Base-by-base conservation (phyloP, 192 early-diverging fungal genomes). In the Backusella parvicylindrica region DNA sequence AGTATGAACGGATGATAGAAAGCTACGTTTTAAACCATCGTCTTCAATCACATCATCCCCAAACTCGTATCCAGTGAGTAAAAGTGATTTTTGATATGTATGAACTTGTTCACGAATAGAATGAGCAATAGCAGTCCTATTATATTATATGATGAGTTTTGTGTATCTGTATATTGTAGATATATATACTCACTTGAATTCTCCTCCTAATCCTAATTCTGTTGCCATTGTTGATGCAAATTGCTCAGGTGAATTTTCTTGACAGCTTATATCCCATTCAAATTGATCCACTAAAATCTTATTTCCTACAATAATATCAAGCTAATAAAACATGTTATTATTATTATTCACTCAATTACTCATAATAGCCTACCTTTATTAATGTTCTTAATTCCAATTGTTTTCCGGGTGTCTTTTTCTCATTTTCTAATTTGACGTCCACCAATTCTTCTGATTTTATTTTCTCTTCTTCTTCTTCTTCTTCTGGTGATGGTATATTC, bases 41-140 rank as follows among this genome's bases (percentile, higher is more conserved):
- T 97, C 95, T 41, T 92, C 88, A n/a, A 94, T 84, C 23, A 86
- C 71, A 21, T 91, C 93, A 38, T 93, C 89, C 7, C 35, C 47
- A 76, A 94, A 94, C 6, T 86, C 84, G 75, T 96, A 93, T 6
- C 94, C 95, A 1, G 93, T 88, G 32, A 95, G 82, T 30, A 95
- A 79, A 35, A 96, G 83, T 18, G 94, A 92, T 80, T 96, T 96
- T 26, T 88, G 89, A 79, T 91, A 95, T 7, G 87, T 89, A 74
- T 95, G 91, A 6, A 98, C 84, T 84, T 99, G 97, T 74, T 99
- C 97, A 16, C 96, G 89, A 18, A 97, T 95, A 1, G 93, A 88
- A 79, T 97, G 96, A 2, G 96, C 92, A 36, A 96, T 95, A 0
- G 95, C 94, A 0, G 96, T 94, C 77, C 93, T 94, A 73, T 35